Base-by-base conservation (phyloP, 1,284 basidiomycete genomes). In the Mycosarcoma maydis region DNA sequence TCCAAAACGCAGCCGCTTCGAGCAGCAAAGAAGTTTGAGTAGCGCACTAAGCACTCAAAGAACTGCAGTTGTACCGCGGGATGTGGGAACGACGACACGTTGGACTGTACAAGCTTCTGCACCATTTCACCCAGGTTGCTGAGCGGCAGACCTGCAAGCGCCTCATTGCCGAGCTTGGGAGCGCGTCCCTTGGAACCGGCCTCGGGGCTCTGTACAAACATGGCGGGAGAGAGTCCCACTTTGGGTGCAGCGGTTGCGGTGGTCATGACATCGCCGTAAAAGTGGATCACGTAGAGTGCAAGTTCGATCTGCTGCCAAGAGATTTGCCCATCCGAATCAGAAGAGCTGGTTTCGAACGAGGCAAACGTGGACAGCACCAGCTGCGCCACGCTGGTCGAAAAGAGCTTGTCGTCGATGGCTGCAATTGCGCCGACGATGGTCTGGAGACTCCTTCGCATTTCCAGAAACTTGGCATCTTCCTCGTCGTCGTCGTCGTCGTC, bases 231-330 rank as follows among this genome's bases (percentile, higher is more conserved):
- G 10, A 81, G 58, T 7, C 78, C 80, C 13, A 72, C 64, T 52
- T 81, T 81, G 49, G 73, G 67, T 22, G 69, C 54, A 17, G 68
- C 76, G 11, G 59, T 60, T n/a, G 78, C 69, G 3, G 75, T 71
- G 26, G 67, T 67, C 44, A 81, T 72, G 30, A 82, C 73, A 46
- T 98, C 95, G 36, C 94, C 94, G 76, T 93, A 98, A 30, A 94
- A 91, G 81, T 89, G 97, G 1, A 97, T 89, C 24, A 98, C 87
- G 81, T 93, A 93, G 16, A 97, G 85, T 0, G 92, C 93, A 19
- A 98, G 86, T 82, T 99, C 96, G 1, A 91, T 91, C 75, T 96
- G 90, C 78, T 94, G 90, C 97, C 97, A 99, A 45, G 90, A 87
- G 19, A 96, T 77, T 70, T 40, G 85, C 9, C 69, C 38, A 67